These are phyloP conservation scores for Cymbopogon flexuosus DNA, from an alignment of 202 grass and related monocot genomes.

Conservation along the genomic window DNA sequence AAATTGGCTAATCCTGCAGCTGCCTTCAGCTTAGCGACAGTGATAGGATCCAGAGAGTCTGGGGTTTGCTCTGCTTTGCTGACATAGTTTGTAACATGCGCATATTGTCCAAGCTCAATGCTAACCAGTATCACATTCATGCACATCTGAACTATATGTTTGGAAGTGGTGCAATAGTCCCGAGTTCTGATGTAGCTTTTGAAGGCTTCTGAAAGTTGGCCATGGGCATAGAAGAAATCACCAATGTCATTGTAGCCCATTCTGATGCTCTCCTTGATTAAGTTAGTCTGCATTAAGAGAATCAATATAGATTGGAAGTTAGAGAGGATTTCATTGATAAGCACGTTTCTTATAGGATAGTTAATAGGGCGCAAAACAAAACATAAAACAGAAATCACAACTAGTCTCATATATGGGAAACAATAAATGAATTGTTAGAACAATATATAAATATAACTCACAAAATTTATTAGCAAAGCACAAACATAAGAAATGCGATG, in stretches of 20 bases:
- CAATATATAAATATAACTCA: background rate
- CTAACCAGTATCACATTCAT: constrained; percentile 87
- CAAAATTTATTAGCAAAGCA: background rate
- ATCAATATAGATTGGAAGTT: background rate
- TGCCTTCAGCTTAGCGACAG: constrained; percentile 60
- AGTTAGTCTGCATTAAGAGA: constrained; percentile 63
- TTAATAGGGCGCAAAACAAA: background rate
- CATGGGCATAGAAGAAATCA: constrained; percentile 87
- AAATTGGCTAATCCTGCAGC: constrained; percentile 81
- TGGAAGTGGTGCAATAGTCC: constrained; percentile 96
- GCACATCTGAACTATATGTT: constrained; percentile 99
- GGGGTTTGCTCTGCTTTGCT: constrained; percentile 85
- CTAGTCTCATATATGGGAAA: background rate
- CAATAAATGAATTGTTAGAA: background rate
- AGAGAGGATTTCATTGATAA: background rate
- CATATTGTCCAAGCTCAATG: constrained; percentile 79
- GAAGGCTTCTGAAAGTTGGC: constrained; percentile 81
- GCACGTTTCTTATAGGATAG: background rate
- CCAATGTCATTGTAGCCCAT: constrained; percentile 97
- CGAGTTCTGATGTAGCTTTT: constrained; percentile 90
- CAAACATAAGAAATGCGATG: background rate
- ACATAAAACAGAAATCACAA: background rate
- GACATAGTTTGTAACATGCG: constrained; percentile 83
- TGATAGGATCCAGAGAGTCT: constrained; percentile 45
- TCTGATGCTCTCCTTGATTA: constrained; percentile 98